Percentiles rank a stretch among this genome's conserved stretches.
Conservation (phyloP, 345 rosid species). For the Garcia nutans region DNA sequence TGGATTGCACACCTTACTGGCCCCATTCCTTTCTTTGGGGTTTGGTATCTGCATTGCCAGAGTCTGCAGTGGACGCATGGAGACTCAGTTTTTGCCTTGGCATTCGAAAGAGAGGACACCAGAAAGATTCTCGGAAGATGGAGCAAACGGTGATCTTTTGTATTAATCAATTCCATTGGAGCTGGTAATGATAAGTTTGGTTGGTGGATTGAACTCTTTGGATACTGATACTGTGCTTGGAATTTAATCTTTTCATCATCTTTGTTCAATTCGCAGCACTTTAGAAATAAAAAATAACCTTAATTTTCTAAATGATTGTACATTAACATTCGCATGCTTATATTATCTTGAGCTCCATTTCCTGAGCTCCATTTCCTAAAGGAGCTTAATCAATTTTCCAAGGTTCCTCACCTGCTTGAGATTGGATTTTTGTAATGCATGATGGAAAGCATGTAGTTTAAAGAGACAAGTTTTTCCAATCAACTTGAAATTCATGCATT, state of each 20-base stretch:
- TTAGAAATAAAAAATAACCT: neutral
- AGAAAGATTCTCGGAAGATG: conserved; percentile 65
- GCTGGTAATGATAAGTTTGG: neutral
- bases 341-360: neutral
- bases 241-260: neutral
- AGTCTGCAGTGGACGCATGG: conserved; percentile 49
- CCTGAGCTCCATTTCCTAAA: neutral
- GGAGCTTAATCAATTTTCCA: neutral
- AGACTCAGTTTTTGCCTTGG: conserved; percentile 47
- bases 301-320: no score
- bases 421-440: neutral
- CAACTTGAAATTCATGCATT: neutral
- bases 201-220: conserved; percentile 1
- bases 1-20: conserved; percentile 78
- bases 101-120: conserved; percentile 61
- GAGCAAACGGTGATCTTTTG: conserved; percentile 30
- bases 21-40: conserved; percentile 71
- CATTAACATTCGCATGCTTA: neutral
- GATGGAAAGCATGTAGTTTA: neutral
- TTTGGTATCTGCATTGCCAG: conserved; percentile 47
- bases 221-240: neutral
- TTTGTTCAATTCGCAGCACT: neutral
- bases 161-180: conserved; percentile 1
- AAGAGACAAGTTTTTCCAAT: neutral
- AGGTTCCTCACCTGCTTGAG: neutral